These are phyloP conservation scores for Candida stauntonica DNA, from an alignment of 805 yeast genomes.

Conservation along the genomic window DNA sequence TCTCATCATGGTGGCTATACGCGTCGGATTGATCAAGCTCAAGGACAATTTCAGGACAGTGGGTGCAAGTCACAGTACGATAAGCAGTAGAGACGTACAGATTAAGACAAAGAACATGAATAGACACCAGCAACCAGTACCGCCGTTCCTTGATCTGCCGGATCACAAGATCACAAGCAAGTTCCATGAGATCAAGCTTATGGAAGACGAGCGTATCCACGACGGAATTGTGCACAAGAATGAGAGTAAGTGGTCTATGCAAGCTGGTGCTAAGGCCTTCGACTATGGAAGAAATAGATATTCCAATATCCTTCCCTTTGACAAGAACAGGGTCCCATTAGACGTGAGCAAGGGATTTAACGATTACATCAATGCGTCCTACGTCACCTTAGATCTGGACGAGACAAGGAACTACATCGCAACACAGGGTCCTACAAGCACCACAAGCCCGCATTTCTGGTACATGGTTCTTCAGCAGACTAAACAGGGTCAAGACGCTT, in stretches of 20 bases:
- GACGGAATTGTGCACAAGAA: constrained; percentile 30
- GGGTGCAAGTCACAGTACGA: too few relatives aligned
- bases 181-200: constrained; percentile 31
- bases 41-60: too few relatives aligned
- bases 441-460: constrained; percentile 86
- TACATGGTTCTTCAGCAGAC: constrained; percentile 67
- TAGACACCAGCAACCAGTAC: background rate
- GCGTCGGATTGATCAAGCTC: too few relatives aligned
- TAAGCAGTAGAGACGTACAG: too few relatives aligned
- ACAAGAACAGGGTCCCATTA: constrained; percentile 49
- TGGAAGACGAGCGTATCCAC: constrained; percentile 35
- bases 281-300: constrained; percentile 48
- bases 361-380: constrained; percentile 25
- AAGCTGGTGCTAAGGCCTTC: constrained; percentile 15
- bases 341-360: constrained; percentile 20
- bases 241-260: constrained; percentile 25
- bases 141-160: constrained; percentile 4
- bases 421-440: constrained; percentile 73
- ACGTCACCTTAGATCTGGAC: constrained; percentile 7
- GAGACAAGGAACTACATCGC: constrained; percentile 48
- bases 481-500: constrained; percentile 51
- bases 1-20: too few relatives aligned
- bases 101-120: background rate
- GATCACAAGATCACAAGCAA: constrained; percentile 14
- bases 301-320: constrained; percentile 61